These are phyloP conservation scores for Erodium trifolium DNA, from an alignment of 441 rosid genomes.

Conservation along the genomic window DNA sequence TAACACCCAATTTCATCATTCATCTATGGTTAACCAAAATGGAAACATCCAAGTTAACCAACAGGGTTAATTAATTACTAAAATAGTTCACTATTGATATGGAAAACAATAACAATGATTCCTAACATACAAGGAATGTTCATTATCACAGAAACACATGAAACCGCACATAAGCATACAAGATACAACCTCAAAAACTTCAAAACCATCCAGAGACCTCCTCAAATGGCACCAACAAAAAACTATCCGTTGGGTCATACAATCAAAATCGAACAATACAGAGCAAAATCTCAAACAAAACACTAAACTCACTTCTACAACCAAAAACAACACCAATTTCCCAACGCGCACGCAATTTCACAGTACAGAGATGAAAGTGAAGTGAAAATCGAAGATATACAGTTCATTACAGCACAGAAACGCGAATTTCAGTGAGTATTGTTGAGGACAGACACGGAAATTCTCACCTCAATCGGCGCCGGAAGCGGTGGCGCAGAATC, in stretches of 20 bases:
- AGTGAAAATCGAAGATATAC: not conserved
- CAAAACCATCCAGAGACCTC: not conserved
- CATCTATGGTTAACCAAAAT: not conserved
- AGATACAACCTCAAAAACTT: not conserved
- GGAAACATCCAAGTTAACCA: not conserved
- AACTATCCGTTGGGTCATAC: not conserved
- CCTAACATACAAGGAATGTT: not conserved
- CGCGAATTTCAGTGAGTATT: not conserved
- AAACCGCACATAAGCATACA: not conserved
- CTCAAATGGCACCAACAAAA: not conserved
- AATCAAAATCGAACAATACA: not conserved
- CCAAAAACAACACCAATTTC: not conserved
- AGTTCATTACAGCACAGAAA: not conserved
- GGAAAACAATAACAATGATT: not conserved
- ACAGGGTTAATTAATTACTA: not conserved
- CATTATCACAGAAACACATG: not conserved
- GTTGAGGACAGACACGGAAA: not conserved
- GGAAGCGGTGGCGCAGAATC: not conserved
- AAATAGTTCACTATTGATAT: not conserved
- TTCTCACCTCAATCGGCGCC: not conserved
- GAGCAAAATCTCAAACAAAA: not conserved
- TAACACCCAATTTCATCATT: not conserved
- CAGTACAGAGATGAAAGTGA: not conserved
- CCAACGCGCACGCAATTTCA: not conserved
- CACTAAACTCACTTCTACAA: not conserved